Evolutionary conservation across 2,329 filamentous ascomycete genomes (phyloP), one percentile per base, ranked within the genome.

Genomic region (Fusarium coicis): DNA sequence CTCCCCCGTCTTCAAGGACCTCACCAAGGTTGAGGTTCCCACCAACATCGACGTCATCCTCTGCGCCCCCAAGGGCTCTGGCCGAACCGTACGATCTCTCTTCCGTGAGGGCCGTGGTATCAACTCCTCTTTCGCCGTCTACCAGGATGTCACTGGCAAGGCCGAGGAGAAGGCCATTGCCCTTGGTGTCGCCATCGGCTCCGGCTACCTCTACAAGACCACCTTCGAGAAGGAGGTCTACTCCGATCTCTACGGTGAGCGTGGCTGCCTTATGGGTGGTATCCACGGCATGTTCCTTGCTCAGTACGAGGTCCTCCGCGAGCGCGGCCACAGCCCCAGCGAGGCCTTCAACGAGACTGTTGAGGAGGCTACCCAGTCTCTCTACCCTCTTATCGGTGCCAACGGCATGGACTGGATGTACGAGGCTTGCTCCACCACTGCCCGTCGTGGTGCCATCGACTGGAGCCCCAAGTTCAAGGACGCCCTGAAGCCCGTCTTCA

Each of bases 331-430:
- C 92, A 93, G 90, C 86, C 96, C 96, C 84, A 96, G 93, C 80
- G 96, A 99, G 89, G 96, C 96, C 78, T 99, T 99, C 93, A 99
- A 99, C 91, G 96, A 99, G 94, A 99, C 96, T 78, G 96, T 99
- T 78, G 96, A 99, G 91, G 96, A 99, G 91, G 96, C 96, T 76
- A 99, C 96, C 59, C 96, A 99, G 91, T 94, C 91, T 77, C 89
- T 99, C 82, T 99, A 99, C 91, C 96, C 96, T 75, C 90, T 99
- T 82, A 99, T 99, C 82, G 96, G 96, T 82, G 91, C 90, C 86
- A 93, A 98, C 87, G 96, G 96, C 82, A 98, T 99, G 96, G 96
- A 99, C 90, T 99, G 97, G 95, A 99, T 99, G 96, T 99, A 97
- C 89, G 95, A 96, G 84, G 96, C 96, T 78, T 99, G 96, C 93